A percentile compares a stretch with the other conserved stretches of the same genome.
These are phyloP conservation scores for Phytophthora pluvialis DNA, from an alignment of 352 stramenopile species.

Conservation along the genomic window DNA sequence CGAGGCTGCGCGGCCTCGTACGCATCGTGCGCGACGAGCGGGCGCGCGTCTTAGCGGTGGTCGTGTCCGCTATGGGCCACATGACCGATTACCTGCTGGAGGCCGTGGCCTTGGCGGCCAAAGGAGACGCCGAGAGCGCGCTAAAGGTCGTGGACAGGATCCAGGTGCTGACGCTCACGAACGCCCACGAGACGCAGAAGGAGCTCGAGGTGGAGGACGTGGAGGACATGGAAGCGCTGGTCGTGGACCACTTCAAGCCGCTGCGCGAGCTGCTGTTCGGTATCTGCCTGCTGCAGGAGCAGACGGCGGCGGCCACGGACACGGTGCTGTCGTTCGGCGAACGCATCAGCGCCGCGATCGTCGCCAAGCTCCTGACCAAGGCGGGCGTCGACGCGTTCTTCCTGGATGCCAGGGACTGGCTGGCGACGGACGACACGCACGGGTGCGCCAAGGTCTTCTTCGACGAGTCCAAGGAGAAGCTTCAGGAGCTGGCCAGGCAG, in stretches of 20 bases:
- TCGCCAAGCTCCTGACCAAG: slow-evolving; percentile 65
- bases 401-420: slow-evolving; percentile 74
- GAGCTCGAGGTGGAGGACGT: slow-evolving; percentile 34
- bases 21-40: slow-evolving; percentile 69
- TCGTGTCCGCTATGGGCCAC: slow-evolving; percentile 83
- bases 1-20: slow-evolving; percentile 68
- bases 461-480: slow-evolving; percentile 75
- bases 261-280: slow-evolving; percentile 79
- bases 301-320: slow-evolving; percentile 70
- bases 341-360: slow-evolving; percentile 75
- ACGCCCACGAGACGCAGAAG: slow-evolving; percentile 73
- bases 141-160: slow-evolving; percentile 65
- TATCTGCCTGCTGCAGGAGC: slow-evolving; percentile 79
- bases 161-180: slow-evolving; percentile 62
- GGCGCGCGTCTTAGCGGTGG: slow-evolving; percentile 61
- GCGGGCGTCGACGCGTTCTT: slow-evolving; percentile 70
- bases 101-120: slow-evolving; percentile 62
- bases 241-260: slow-evolving; percentile 73
- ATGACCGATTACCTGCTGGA: slow-evolving; percentile 82
- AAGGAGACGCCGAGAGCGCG: slow-evolving; percentile 54
- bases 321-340: slow-evolving; percentile 84
- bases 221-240: slow-evolving; percentile 60
- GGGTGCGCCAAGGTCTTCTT: slow-evolving; percentile 83
- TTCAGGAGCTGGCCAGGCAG: slow-evolving; percentile 44
- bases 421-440: slow-evolving; percentile 74